Evolutionary conservation across 2,329 filamentous ascomycete genomes (phyloP), one percentile per base, ranked within the genome.

Genomic region (Chlorencoelia australis): DNA sequence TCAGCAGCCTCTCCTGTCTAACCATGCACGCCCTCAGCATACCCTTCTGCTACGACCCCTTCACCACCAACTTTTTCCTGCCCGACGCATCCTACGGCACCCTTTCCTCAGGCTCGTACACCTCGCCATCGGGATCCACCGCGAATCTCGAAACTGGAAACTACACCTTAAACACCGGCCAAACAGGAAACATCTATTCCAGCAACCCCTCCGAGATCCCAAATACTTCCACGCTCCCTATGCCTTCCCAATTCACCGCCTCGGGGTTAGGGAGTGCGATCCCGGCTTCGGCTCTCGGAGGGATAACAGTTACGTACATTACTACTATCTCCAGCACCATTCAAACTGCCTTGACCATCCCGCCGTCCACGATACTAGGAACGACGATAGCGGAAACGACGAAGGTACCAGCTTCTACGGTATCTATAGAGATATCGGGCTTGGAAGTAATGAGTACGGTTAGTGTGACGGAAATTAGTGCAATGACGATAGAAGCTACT

Each of bases 1-100:
- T 45, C 19, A 29, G 42, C 6, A 39, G 40, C 1, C 43, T 50
- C 8, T 47, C 44, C 17, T 54, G 52, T 37, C 42, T 54, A 5
- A 34, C 44, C 3, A 47, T 55, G 27, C 29, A 41, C 9, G 49
- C 42, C 24, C 52, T 63, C 21, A 56, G 59, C 22, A 53, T 68
- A 4, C 62, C 66, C 2, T 66, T 69, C 52, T 69, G 66, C 55
- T 69, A 68, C 54, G 67, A 70, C 50, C 61, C 60, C 37, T 70
- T 66, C 53, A 70, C 67, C 4, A 71, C 67, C 13, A 64, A 69
- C 44, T 69, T 55, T 46, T 60, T 59, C 35, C 62, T 70, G 32
- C 51, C 62, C 3, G 66, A 67, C 40, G 60, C 60, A 21, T 63
- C 64, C 11, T 65, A 58, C 34, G 67, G 67, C 9, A 65, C 60